Base-by-base conservation (phyloP, 345 rosid genomes). In the Syzygium jambos region DNA sequence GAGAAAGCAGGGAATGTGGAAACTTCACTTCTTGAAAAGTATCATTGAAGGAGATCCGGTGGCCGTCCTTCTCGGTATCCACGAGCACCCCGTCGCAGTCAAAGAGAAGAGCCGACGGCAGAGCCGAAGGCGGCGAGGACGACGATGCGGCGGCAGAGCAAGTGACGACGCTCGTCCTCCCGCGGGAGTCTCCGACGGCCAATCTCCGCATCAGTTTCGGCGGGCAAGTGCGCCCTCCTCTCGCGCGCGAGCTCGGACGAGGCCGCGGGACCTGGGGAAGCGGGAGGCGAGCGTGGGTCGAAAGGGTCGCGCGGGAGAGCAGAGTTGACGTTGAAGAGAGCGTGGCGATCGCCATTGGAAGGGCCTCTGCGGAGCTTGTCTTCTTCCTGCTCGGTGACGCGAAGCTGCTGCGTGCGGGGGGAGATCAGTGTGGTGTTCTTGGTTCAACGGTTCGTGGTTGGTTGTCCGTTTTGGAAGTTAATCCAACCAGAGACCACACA, bases 1-100 rank as follows among this genome's bases (percentile, higher is more conserved):
- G 21, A 17, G 34, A 84, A 52, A 52, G 54, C 8, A 77, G 22
- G 34, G 38, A 19, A 17, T 4, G 27, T 13, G 7, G 38, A 2
- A 41, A 46, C n/a, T 25, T 57, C 91, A 95, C 99, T 94, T 95
- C 99, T 43, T 86, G 90, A 90, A 97, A 97, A 90, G 98, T 97
- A 85, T 97, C 98, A 54, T 97, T 97, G 94, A 96, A 96, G 13
- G 99, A 97, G 92, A 97, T 90, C 92, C 97, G 89, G 90, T 97
- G 99, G 52, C 98, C 99, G 87, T 96, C 99, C 91, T 94, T 95
- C 93, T 96, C 99, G 27, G 99, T 96, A 86, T 97, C 99, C 65
- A 96, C 99, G 27, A 95, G 99, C 51, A 97, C 99, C 29, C 99
- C 99, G 86, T 97, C 99, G 85, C 99, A 97, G 86, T 97, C 97